Evolutionary conservation across 768 basidiomycete species (phyloP).

Genomic region (Mycena vulgaris): DNA sequence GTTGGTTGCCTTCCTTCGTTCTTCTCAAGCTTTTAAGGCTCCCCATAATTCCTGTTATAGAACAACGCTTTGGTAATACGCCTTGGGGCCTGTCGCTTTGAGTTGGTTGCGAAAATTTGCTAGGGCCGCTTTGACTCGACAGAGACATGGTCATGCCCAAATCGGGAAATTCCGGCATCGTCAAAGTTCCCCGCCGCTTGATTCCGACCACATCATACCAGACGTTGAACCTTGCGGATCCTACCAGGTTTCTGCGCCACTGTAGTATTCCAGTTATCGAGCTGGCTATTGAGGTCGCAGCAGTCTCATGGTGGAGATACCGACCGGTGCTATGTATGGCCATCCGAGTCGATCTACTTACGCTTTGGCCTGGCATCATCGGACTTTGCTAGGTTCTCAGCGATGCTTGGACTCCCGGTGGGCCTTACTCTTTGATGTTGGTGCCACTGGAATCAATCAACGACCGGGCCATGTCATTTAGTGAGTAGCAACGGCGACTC

Average conservation of each 20-base stretch:
- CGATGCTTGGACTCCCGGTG: neutral
- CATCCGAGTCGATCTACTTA: too few relatives aligned
- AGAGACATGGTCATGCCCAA: neutral
- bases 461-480: slow-evolving; percentile 11
- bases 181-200: too few relatives aligned
- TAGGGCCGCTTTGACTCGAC: slow-evolving; percentile 22
- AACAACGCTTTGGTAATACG: slow-evolving; percentile 23
- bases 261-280: too few relatives aligned
- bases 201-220: too few relatives aligned
- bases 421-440: neutral
- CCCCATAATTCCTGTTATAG: neutral
- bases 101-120: slow-evolving; percentile 7
- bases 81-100: slow-evolving; percentile 30
- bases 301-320: too few relatives aligned
- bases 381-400: neutral
- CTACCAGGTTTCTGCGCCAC: too few relatives aligned
- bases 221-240: too few relatives aligned
- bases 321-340: too few relatives aligned
- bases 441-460: neutral
- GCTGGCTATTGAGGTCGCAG: too few relatives aligned
- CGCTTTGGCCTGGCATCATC: neutral
- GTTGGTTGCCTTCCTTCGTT: neutral
- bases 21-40: slow-evolving; percentile 21
- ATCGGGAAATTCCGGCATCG: neutral
- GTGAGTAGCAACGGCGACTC: slow-evolving; percentile 10